These are phyloP conservation scores for Xanthoconium stramineum DNA, from an alignment of 768 basidiomycete genomes.

Conservation along the genomic window DNA sequence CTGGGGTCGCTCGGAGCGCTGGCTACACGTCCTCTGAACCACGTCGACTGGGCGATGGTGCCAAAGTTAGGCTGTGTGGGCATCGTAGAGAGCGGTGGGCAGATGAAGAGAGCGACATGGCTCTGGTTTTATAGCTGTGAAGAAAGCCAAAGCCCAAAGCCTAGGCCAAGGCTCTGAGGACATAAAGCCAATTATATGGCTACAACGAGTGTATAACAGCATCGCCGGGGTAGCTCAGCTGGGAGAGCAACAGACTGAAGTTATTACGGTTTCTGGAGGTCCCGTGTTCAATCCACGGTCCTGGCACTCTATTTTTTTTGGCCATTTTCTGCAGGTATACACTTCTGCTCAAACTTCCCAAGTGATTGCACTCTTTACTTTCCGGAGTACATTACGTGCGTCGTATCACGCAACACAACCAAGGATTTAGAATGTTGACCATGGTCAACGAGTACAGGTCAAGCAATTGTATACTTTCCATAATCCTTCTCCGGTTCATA, in stretches of 20 bases:
- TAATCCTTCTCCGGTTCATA: conserved; percentile 95
- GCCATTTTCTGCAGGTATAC: too few relatives aligned
- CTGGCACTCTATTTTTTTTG: conserved; percentile 34
- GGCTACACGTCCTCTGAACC: background rate
- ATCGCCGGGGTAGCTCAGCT: conserved; percentile 66
- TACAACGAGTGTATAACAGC: background rate
- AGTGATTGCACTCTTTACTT: too few relatives aligned
- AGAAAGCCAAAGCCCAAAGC: conserved; percentile 6
- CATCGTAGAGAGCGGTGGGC: background rate
- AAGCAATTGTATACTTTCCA: conserved; percentile 83
- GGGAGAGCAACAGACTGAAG: conserved; percentile 75
- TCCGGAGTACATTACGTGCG: too few relatives aligned
- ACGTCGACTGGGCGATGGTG: background rate
- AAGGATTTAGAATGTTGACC: too few relatives aligned
- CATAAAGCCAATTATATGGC: background rate
- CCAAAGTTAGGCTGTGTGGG: background rate
- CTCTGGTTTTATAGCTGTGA: conserved; percentile 2
- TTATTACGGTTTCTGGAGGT: conserved; percentile 32
- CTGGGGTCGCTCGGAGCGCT: background rate
- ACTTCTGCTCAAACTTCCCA: too few relatives aligned
- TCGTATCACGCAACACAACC: too few relatives aligned
- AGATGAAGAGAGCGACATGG: background rate
- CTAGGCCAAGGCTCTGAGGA: background rate
- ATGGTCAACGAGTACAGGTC: conserved; percentile 1
- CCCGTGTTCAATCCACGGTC: conserved; percentile 57